Evolutionary conservation across 192 early-diverging fungal genomes (phyloP), one percentile per base, ranked within the genome.

Genomic region (Coemansia sp.): DNA sequence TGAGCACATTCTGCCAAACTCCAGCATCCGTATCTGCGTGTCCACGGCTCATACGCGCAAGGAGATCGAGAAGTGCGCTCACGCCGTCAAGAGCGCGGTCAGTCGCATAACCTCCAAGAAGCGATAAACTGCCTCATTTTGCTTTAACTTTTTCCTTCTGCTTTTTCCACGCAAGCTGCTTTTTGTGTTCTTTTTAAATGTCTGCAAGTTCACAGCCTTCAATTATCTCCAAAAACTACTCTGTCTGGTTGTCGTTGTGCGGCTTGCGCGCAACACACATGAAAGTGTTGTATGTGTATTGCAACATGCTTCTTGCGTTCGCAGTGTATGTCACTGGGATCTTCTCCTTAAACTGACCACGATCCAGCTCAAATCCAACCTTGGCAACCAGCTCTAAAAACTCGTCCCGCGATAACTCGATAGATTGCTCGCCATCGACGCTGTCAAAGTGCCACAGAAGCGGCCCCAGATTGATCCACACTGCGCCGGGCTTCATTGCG

Each of bases 381-480:
- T 74, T 82, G 32, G 77, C 64, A 26, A 83, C 84, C 15, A 90
- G 66, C 6, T 81, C 69, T 60, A 90, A 75, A 41, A 99, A 85
- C 66, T 98, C 93, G 44, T 96, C 91, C 53, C 94, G 82, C 38
- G 87, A 92, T 32, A 97, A 74, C 74, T 99, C 97, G 50, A 99
- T 87, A 11, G 94, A 95, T 26, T 86, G 76, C 63, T 97, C 93
- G 48, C 82, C 86, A 16, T 77, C 84, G 42, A 89, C 87, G 43
- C 95, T 94, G 73, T 98, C 95, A 82, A 93, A 98, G 70, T 98
- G 95, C 85, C 94, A 98, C 12, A 96, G 84, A 59, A 95, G 79
- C 5, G 96, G 97, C 6, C 96, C 92, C 18, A 92, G 74, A 69
- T 95, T 95, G 62, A 95, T 93, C 93, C 93, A 95, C 32, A 91